Evolutionary conservation across 306 rosid genomes (phyloP), one percentile per base, ranked within the genome.

Genomic region (Mimosa bimucronata): DNA sequence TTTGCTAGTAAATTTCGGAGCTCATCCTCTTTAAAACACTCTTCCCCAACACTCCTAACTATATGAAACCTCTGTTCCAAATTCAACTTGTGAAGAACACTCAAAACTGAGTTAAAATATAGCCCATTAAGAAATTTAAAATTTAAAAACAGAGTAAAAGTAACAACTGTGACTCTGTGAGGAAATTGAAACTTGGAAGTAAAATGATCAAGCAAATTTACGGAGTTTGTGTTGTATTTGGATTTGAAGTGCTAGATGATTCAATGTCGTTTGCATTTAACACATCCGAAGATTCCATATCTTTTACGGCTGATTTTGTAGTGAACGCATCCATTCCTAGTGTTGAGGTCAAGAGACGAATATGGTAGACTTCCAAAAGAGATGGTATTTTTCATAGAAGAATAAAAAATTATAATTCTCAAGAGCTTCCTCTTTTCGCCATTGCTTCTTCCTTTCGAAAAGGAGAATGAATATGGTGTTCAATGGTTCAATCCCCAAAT

Each of bases 11-110:
- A 80, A 53, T 89, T 89, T 9, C 82, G 85, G 29, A 94, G 97
- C 82, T 94, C 97, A 0, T 92, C 97, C 37, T 92, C 93, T 80
- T 89, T 93, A 69, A 92, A 87, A 42, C 97, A 91, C 85, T 94
- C 98, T 82, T 94, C 98, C 7, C 98, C 40, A 7, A 94, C 55
- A 15, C 98, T 88, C 65, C 92, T 85, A 12, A 94, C 77, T 18
- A 92, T 84, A 31, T 71, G 77, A 75, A 72, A 92, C 87, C 40
- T 87, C 86, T 88, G 85, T 31, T 88, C 92, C 76, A 82, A 79
- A 52, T 10, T 52, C 90, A 85, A 41, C 73, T 91, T 87, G 42
- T 46, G 57, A 2, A 64, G 23, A 64, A 30, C 16, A 34, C 53
- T 23, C 9, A 18, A 13, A 9, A 37, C n/a, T n/a, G n/a, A n/a